Evolutionary conservation across 495 filamentous ascomycete genomes (phyloP).

Genomic region (Neurospora tetraspora): DNA sequence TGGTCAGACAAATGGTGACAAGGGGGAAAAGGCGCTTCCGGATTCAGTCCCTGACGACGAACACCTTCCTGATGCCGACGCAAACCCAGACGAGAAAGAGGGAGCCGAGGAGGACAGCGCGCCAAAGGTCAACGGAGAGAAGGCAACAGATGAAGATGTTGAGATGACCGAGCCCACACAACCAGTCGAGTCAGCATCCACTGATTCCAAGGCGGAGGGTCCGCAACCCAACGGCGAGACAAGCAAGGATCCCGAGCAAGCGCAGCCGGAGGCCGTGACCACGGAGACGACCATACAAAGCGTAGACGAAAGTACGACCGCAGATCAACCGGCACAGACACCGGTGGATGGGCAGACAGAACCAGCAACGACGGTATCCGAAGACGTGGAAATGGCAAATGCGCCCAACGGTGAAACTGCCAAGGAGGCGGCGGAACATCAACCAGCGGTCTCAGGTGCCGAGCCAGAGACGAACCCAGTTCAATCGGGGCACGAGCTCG

Average conservation of each 20-base stretch:
- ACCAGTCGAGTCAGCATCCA: background rate
- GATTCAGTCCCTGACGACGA: background rate
- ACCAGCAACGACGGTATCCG: background rate
- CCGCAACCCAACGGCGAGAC: background rate
- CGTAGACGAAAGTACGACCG: background rate
- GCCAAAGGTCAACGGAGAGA: constrained; percentile 11
- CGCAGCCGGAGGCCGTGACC: background rate
- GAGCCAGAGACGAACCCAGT: background rate
- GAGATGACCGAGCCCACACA: constrained; percentile 35
- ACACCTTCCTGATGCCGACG: background rate
- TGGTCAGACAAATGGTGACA: background rate
- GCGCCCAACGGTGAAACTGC: background rate
- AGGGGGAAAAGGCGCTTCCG: background rate
- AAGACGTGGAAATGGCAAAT: background rate
- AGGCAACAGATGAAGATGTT: constrained; percentile 29
- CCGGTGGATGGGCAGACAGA: background rate
- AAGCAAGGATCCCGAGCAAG: background rate
- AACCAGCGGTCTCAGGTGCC: background rate
- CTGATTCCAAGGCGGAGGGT: background rate
- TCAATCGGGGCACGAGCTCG: background rate
- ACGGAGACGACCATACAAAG: background rate
- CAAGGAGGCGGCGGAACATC: background rate
- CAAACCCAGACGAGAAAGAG: constrained; percentile 1
- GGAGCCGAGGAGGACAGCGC: background rate
- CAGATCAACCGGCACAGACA: background rate